A percentile compares a stretch with the other conserved stretches of the same genome.
phyloP scores from a whole-genome alignment of 441 rosid genomes.

The Euphorbia schlechtendalii region DNA sequence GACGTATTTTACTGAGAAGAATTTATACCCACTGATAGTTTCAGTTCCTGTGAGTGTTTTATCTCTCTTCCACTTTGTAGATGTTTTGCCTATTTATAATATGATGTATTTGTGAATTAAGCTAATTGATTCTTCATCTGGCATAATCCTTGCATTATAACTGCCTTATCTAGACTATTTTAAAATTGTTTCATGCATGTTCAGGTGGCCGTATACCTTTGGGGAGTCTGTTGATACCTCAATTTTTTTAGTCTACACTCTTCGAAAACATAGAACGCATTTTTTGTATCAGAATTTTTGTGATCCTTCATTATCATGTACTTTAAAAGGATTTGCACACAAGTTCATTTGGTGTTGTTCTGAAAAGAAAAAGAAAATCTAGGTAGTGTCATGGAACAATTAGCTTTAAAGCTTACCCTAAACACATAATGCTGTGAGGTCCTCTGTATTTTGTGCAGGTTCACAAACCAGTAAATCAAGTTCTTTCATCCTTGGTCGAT shows the following conservation, averaged over 20 bases:
- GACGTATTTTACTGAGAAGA: constrained; percentile 86
- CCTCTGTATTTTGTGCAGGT: constrained; percentile 44
- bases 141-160: background rate
- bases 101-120: background rate
- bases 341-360: background rate
- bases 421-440: constrained; percentile 18
- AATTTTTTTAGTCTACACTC: background rate
- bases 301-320: background rate
- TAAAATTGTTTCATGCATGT: background rate
- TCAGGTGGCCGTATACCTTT: background rate
- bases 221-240: background rate
- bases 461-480: constrained; percentile 82
- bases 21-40: constrained; percentile 85
- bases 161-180: constrained; percentile 6
- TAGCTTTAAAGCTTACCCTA: constrained; percentile 9
- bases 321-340: background rate
- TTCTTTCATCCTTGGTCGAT: constrained; percentile 86
- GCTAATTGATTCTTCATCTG: background rate
- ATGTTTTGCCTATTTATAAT: constrained; percentile 14
- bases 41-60: constrained; percentile 72
- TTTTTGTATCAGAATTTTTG: background rate
- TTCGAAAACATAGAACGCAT: background rate
- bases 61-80: constrained; percentile 10
- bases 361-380: background rate
- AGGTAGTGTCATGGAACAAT: background rate